A percentile compares a stretch with the other conserved stretches of the same genome.
Conservation (phyloP, 768 basidiomycete species). For the Macrolepiota albuminosa region DNA sequence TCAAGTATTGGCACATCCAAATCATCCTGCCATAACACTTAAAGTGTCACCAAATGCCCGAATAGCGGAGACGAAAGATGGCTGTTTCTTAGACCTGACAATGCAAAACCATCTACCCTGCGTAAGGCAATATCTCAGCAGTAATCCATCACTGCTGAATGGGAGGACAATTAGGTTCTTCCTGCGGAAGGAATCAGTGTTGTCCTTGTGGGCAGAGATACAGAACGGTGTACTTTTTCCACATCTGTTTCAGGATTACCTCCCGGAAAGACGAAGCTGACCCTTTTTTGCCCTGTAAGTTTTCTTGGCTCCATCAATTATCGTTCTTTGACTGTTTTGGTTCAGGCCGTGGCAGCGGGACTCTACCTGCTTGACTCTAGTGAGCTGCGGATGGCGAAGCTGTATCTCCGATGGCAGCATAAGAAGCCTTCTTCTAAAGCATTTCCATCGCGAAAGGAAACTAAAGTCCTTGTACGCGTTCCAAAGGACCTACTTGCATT, state of each 20-base stretch:
- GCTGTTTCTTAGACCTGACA: constrained; percentile 52
- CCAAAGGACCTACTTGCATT: constrained; percentile 60
- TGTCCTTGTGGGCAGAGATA: constrained; percentile 56
- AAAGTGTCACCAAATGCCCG: constrained; percentile 41
- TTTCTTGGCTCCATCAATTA: background rate
- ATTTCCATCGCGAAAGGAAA: constrained; percentile 22
- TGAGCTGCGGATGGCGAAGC: constrained; percentile 58
- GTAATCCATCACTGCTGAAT: background rate
- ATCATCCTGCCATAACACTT: constrained; percentile 66
- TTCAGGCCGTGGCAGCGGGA: constrained; percentile 67
- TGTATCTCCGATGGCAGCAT: constrained; percentile 64
- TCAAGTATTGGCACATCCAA: constrained; percentile 60
- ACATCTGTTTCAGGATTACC: constrained; percentile 35
- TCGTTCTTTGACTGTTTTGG: background rate
- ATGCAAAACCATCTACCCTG: constrained; percentile 71
- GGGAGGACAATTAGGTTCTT: constrained; percentile 40
- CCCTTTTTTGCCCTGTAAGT: constrained; percentile 70
- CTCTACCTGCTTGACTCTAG: constrained; percentile 63
- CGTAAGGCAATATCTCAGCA: constrained; percentile 33
- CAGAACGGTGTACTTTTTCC: constrained; percentile 56
- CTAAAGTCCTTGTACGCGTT: constrained; percentile 49
- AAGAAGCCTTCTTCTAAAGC: constrained; percentile 30
- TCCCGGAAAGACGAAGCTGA: constrained; percentile 55
- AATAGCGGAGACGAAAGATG: constrained; percentile 59
- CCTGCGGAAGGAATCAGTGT: constrained; percentile 59